Conservation (phyloP, 2,329 filamentous ascomycete genomes). For the Taxawa tesnikishii region DNA sequence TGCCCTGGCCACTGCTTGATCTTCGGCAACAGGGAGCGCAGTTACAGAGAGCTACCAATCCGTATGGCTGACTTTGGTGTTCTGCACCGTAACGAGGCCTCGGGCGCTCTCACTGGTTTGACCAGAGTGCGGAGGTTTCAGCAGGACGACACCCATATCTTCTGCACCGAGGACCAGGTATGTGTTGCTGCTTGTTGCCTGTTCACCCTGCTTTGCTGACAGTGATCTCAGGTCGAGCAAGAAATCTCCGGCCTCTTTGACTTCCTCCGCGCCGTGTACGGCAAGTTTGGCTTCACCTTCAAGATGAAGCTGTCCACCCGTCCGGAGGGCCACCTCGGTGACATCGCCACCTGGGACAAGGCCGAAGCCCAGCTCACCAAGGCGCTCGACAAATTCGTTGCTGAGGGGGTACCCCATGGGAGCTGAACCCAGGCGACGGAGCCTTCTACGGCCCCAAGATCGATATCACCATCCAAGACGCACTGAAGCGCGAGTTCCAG, state of each 20-base stretch:
- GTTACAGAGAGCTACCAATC: conserved; percentile 81
- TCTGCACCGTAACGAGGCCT: conserved; percentile 89
- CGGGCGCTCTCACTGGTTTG: conserved; percentile 77
- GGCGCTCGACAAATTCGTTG: conserved; percentile 66
- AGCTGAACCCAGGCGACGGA: conserved; percentile 85
- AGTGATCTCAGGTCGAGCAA: conserved; percentile 39
- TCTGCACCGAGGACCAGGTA: conserved; percentile 72
- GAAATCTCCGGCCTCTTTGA: conserved; percentile 80
- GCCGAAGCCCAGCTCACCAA: conserved; percentile 72
- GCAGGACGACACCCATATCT: conserved; percentile 94
- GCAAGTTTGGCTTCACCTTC: conserved; percentile 78
- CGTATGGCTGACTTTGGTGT: conserved; percentile 93
- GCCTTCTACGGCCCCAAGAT: conserved; percentile 99
- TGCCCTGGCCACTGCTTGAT: conserved; percentile 90
- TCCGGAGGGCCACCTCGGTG: conserved; percentile 77
- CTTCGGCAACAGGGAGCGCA: conserved; percentile 71
- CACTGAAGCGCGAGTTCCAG: conserved; percentile 71
- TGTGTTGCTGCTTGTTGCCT: conserved; percentile 4
- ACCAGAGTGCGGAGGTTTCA: conserved; percentile 90
- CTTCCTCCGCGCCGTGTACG: conserved; percentile 70
- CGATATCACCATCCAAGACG: conserved; percentile 88
- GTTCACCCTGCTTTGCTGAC: not conserved
- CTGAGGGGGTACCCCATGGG: conserved; percentile 59
- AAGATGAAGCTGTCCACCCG: conserved; percentile 90
- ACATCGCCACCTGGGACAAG: conserved; percentile 75